Evolutionary conservation across 805 yeast genomes (phyloP).

Genomic region (Hanseniaspora guilliermondii): DNA sequence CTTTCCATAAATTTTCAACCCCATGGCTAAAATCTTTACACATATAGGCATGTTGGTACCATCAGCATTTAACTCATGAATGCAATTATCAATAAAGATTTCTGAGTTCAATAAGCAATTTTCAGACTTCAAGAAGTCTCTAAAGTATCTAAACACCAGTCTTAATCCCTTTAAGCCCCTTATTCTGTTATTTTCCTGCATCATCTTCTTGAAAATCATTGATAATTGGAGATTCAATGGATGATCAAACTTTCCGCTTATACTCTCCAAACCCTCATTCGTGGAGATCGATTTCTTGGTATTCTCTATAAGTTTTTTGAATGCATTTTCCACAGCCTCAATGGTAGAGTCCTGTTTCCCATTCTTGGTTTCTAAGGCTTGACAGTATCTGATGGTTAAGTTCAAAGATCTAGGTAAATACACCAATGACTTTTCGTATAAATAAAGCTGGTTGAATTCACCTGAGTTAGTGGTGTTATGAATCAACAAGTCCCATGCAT

Average conservation of each 20-base stretch:
- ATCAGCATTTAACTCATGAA: constrained; percentile 5
- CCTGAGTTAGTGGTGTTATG: constrained; percentile 9
- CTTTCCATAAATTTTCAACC: constrained; percentile 6
- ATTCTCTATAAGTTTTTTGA: constrained; percentile 2
- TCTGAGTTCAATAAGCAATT: constrained; percentile 2
- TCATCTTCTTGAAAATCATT: constrained; percentile 10
- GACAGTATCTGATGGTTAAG: constrained; percentile 1
- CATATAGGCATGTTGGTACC: constrained; percentile 6
- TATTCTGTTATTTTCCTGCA: constrained; percentile 8
- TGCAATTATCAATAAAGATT: constrained; percentile 6
- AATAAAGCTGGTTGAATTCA: constrained; percentile 5
- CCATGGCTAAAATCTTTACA: constrained; percentile 3
- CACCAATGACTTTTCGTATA: background rate
- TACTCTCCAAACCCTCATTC: background rate
- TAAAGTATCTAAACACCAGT: constrained; percentile 3
- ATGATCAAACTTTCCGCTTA: background rate
- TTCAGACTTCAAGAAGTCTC: constrained; percentile 8
- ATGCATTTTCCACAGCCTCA: background rate
- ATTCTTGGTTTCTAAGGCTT: constrained; percentile 1
- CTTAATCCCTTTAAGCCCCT: constrained; percentile 9
- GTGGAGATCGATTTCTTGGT: background rate
- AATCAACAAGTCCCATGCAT: constrained; percentile 1
- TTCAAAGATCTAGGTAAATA: constrained; percentile 12
- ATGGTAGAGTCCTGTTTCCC: constrained; percentile 6
- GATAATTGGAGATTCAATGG: constrained; percentile 2